Base-by-base conservation (phyloP, 768 basidiomycete species). In the Brasilioporus rufonigricans region DNA sequence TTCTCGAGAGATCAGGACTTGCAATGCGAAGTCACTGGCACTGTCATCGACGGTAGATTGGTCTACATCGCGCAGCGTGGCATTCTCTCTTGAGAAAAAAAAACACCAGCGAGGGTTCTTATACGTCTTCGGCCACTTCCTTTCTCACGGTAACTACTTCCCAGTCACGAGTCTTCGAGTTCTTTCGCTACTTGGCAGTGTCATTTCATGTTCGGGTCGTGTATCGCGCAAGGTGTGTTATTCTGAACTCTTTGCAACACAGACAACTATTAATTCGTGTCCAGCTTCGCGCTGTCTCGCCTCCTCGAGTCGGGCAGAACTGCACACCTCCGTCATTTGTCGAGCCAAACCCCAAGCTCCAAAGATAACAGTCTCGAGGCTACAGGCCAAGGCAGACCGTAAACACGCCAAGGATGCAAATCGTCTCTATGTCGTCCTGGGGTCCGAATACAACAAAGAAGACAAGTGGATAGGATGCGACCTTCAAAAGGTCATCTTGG, bases 361-460 rank as follows among this genome's bases (percentile, higher is more conserved):
- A 66, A 39, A 68, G 73, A 41, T 73, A 70, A 57, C 80, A 75
- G 63, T 65, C 63, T 58, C 82, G 78, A 71, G 66, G 75, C 45
- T 74, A 71, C 56, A 75, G 78, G 57, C 77, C 78, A 56, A 76
- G 74, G 32, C 76, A 77, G 60, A 75, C 73, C 50, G 63, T 56
- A 57, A 68, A 70, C 53, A 64, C 63, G 46, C 76, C 71, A 21
- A 71, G 70, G 39, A 75, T 63, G 29, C 77, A 67, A 50, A 75
- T 72, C 44, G 80, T 87, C 57, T 71, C 16, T 85, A 89, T 61
- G 83, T 89, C 53, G 79, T 95, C 16, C 81, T 93, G 7, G 94
- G 94, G 13, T 83, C 83, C 16, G 77, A 83, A 39, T 75, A 81
- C 7, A 79, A 80, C 56, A 80, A 89, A 50, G 84, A 86, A 51